These are phyloP conservation scores for Phyllosticta citriasiana DNA, from an alignment of 2,329 filamentous ascomycete species.

Conservation along the genomic window DNA sequence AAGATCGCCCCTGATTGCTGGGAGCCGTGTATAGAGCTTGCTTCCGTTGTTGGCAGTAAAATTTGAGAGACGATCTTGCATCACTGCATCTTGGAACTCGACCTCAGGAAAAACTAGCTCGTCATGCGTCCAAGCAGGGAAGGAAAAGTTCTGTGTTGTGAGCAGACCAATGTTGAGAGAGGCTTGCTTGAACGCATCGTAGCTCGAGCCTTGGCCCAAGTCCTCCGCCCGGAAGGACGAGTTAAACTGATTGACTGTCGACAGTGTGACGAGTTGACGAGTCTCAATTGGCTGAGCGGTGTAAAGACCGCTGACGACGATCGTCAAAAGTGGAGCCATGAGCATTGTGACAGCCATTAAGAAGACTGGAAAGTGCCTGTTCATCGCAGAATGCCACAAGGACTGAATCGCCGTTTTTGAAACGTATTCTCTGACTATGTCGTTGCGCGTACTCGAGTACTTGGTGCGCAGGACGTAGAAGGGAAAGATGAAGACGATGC, in stretches of 20 bases:
- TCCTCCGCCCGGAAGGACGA: neutral
- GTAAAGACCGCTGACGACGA: neutral
- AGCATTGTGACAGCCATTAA: neutral
- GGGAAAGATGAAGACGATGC: neutral
- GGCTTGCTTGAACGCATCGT: neutral
- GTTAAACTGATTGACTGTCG: neutral
- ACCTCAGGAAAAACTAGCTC: neutral
- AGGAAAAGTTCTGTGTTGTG: neutral
- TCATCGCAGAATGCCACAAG: neutral
- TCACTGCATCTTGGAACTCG: neutral
- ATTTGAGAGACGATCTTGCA: neutral
- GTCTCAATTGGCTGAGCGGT: neutral
- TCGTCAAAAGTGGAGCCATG: neutral
- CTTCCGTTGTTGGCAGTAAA: neutral
- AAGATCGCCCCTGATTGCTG: neutral
- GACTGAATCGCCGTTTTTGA: neutral
- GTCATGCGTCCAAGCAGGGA: neutral
- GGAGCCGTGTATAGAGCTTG: neutral
- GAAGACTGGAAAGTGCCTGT: neutral
- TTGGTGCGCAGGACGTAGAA: neutral
- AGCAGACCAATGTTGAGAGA: neutral
- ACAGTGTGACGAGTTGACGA: neutral
- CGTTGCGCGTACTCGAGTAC: neutral
- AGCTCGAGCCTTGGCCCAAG: neutral
- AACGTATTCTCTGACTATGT: neutral